These are phyloP conservation scores for Zalaria sp. DNA, from an alignment of 2,329 filamentous ascomycete genomes.

Conservation along the genomic window DNA sequence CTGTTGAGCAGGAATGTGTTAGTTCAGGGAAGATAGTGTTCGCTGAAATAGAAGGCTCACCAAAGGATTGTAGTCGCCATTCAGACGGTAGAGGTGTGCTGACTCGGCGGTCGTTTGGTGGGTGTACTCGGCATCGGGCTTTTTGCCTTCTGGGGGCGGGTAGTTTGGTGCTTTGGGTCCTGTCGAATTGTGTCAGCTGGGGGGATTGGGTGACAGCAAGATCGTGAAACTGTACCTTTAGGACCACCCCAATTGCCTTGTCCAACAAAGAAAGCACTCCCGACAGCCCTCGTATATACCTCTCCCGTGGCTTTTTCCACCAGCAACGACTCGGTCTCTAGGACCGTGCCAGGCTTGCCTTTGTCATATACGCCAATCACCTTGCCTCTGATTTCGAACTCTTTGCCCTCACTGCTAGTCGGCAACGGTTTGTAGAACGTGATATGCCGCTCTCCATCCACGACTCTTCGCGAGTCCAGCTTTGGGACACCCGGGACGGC, in stretches of 20 bases:
- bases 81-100: constrained; percentile 65
- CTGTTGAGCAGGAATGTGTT: constrained; percentile 25
- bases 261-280: constrained; percentile 65
- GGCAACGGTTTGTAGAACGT: constrained; percentile 66
- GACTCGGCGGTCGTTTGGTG: constrained; percentile 60
- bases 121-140: constrained; percentile 55
- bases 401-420: constrained; percentile 51
- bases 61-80: constrained; percentile 80
- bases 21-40: too few species aligned
- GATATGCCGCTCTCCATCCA: constrained; percentile 75
- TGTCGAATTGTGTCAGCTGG: constrained; percentile 6
- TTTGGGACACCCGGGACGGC: constrained; percentile 64
- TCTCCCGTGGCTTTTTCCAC: constrained; percentile 57
- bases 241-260: constrained; percentile 80
- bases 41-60: too few species aligned
- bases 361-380: constrained; percentile 84
- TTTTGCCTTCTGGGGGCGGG: constrained; percentile 57
- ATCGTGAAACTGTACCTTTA: constrained; percentile 44
- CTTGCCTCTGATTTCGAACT: constrained; percentile 63
- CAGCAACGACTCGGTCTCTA: constrained; percentile 65
- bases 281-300: constrained; percentile 54
- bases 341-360: constrained; percentile 66
- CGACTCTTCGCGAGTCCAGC: constrained; percentile 58
- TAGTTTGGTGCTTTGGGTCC: constrained; percentile 61
- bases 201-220: too few species aligned